Conservation (phyloP, 208 protist species). For the Crithidia sp. region DNA sequence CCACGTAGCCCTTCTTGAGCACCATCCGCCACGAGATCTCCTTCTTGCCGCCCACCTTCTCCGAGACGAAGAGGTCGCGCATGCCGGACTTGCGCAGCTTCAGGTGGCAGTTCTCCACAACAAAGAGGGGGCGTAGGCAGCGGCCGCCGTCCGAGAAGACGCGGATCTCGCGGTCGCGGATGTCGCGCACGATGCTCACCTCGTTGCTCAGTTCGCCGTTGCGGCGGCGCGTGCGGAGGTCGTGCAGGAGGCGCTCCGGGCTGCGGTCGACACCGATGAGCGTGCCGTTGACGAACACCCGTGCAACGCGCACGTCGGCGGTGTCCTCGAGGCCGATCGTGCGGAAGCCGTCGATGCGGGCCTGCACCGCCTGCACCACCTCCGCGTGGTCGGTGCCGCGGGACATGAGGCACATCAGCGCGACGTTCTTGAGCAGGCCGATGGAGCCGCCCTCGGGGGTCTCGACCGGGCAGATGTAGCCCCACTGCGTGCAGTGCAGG, state of each 20-base stretch:
- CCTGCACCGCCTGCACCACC: slow-evolving; percentile 75
- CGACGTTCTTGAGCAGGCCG: slow-evolving; percentile 99
- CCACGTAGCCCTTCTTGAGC: slow-evolving; percentile 72
- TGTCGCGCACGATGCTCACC: slow-evolving; percentile 78
- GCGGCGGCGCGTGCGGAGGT: slow-evolving; percentile 75
- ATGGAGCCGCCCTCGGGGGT: slow-evolving; percentile 99
- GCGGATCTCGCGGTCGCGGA: slow-evolving; percentile 72
- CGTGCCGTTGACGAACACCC: slow-evolving; percentile 84
- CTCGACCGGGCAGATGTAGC: slow-evolving; percentile 99
- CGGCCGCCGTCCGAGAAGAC: slow-evolving; percentile 81
- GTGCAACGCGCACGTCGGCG: slow-evolving; percentile 61
- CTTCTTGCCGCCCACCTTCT: slow-evolving; percentile 73
- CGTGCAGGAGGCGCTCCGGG: slow-evolving; percentile 71
- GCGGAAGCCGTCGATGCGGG: slow-evolving; percentile 73
- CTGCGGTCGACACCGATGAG: slow-evolving; percentile 86
- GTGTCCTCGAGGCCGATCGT: slow-evolving; percentile 81
- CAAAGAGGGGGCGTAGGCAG: slow-evolving; percentile 76
- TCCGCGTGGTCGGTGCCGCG: slow-evolving; percentile 94
- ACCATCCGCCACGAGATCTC: slow-evolving; percentile 75
- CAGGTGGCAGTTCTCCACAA: slow-evolving; percentile 66
- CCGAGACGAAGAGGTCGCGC: slow-evolving; percentile 74
- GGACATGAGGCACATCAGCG: slow-evolving; percentile 98
- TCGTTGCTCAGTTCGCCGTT: slow-evolving; percentile 81
- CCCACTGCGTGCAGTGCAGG: slow-evolving; percentile 99
- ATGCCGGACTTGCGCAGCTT: slow-evolving; percentile 67